phyloP scores from a whole-genome alignment of 2,329 filamentous ascomycete genomes.

The Scytalidium sp. region DNA sequence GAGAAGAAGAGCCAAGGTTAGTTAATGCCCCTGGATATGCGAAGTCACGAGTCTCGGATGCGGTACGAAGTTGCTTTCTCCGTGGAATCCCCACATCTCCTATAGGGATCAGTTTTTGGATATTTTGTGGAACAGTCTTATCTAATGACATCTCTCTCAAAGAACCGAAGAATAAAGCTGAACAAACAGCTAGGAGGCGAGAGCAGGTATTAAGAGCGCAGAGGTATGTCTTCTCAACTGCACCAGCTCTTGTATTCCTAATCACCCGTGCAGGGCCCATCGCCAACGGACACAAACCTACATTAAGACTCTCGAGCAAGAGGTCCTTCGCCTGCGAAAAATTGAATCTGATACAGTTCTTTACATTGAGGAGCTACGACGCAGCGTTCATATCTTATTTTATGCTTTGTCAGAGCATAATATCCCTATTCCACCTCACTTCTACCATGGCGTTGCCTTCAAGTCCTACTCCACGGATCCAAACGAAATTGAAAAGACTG shows the following conservation, averaged over 20 bases:
- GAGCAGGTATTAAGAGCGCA: constrained; percentile 1
- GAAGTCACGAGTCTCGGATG: too few relatives aligned
- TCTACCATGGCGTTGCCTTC: background rate
- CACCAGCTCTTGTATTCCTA: background rate
- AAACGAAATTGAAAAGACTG: background rate
- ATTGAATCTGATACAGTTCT: background rate
- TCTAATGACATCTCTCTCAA: background rate
- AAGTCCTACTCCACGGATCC: background rate
- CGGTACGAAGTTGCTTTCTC: too few relatives aligned
- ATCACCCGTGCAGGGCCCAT: background rate
- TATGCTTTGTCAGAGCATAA: background rate
- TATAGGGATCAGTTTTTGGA: too few relatives aligned
- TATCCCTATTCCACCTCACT: background rate
- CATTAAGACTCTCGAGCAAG: background rate
- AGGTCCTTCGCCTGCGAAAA: background rate
- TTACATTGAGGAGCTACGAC: background rate
- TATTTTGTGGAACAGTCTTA: too few relatives aligned
- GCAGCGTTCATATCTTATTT: background rate
- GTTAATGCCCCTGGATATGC: too few relatives aligned
- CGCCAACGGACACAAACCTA: background rate
- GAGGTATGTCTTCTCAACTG: background rate
- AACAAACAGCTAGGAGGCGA: background rate
- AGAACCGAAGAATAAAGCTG: background rate
- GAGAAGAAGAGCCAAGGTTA: background rate
- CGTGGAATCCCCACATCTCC: too few relatives aligned